Evolutionary conservation across 495 filamentous ascomycete genomes (phyloP), one percentile per base, ranked within the genome.

Genomic region (Lineolata rhizophorae): DNA sequence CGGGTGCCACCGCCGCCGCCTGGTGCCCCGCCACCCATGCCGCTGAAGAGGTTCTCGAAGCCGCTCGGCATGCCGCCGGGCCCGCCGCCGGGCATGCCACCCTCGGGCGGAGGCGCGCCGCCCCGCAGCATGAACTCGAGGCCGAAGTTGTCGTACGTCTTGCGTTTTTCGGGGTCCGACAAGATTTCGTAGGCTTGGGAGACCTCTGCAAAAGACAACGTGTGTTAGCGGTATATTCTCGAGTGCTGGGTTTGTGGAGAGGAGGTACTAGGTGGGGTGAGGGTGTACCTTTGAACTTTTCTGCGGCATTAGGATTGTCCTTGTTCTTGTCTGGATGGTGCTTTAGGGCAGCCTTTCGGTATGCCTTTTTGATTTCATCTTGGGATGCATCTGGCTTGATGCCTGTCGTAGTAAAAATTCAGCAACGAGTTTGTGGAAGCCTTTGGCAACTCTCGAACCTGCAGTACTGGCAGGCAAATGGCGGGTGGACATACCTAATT

Each of bases 131-230:
- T 61, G 54, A 82, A 93, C 37, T 97, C 87, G 30, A 95, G 71
- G 37, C 87, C 87, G 47, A 67, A 94, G 50, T 90, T 76, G 44
- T 97, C 90, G 48, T 97, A 97, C 15, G 72, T 72, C 56, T 92
- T 91, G 35, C 87, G 75, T 53, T 95, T 95, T 46, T 95, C 90
- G 20, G 87, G 84, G 49, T 97, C 87, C 40, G 78, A 85, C 8
- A 97, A 72, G 46, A 97, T 85, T 58, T 97, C 87, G 58, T 92
- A 97, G 28, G 87, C 87, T 56, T 95, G 85, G 1, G 80, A 91
- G 31, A 80, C 71, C 43, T 95, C 85, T 61, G 37, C 18, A 29
- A n/a, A 30, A 21, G 15, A 30, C 10, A 33, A 27, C 49, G 39
- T 38, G 32, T 34, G n/a, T n/a, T 19, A 37, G 32, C 27, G 37